Base-by-base conservation (phyloP, 306 rosid genomes). In the Citrullus mucosospermus region DNA sequence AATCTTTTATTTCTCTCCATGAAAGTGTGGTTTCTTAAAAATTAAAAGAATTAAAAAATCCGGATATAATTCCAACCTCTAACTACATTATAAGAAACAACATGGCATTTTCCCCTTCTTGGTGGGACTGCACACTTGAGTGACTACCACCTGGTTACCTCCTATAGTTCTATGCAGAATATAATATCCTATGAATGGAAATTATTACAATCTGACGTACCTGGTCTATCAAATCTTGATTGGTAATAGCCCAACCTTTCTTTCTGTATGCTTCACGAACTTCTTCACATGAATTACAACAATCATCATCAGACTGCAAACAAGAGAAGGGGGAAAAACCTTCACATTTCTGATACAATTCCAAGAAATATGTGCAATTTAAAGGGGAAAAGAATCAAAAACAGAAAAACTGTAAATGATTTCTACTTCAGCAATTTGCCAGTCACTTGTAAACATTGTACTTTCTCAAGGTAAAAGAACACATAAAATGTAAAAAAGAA, bases 281-380 rank as follows among this genome's bases (percentile, higher is more conserved):
- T 82, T 91, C 98, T 83, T 93, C 98, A 77, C 98, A 93, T 74
- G 91, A 82, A 73, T 93, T 93, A 83, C 98, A 93, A 69, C 98
- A 93, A 8, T 91, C 83, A 63, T 90, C 93, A 80, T 91, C 98
- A 9, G 92, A 86, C 98, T 93, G 98, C 84, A 85, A 60, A 72
- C 41, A 68, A 34, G 78, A 79, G 78, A 60, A 55, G 83, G 72
- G 72, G 76, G 43, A 72, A 79, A 39, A 20, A 4, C 11, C 77
- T 50, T 73, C 62, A 73, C 16, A 73, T 53, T 68, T 32, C 78
- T 53, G 34, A 74, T 74, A 74, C 28, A 15, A 30, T 51, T 73
- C 50, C 32, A 34, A n/a, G 50, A 74, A 74, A 74, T 74, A 74
- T 51, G 61, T 5, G 6, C 48, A 53, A 74, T 20, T 38, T 17